phyloP scores from a whole-genome alignment of 2,329 filamentous ascomycete species.

The Fusarium chlamydosporum region DNA sequence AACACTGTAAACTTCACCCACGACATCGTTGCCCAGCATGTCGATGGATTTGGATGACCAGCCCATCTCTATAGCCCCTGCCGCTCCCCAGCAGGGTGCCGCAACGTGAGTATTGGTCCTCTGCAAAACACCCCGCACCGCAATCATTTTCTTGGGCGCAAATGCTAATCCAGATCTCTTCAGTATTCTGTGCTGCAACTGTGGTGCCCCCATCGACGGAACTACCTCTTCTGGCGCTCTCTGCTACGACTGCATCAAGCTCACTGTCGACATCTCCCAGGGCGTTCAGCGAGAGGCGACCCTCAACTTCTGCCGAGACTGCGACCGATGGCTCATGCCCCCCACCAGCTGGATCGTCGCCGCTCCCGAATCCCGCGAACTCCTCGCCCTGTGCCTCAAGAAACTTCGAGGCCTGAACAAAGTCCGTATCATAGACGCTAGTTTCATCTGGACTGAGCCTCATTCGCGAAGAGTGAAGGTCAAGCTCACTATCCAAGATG shows the following conservation, averaged over 20 bases:
- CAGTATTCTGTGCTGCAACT: constrained; percentile 94
- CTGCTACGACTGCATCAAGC: constrained; percentile 95
- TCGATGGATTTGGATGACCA: constrained; percentile 63
- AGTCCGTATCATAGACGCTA: constrained; percentile 94
- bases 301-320: constrained; percentile 92
- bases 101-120: constrained; percentile 57
- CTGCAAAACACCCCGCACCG: constrained; percentile 34
- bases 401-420: constrained; percentile 89
- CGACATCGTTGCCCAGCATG: constrained; percentile 51
- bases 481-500: constrained; percentile 91
- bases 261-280: constrained; percentile 91
- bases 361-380: constrained; percentile 87
- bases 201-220: constrained; percentile 94
- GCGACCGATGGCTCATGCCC: constrained; percentile 92
- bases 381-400: constrained; percentile 90
- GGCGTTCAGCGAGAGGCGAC: constrained; percentile 92
- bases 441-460: constrained; percentile 98
- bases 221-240: constrained; percentile 87
- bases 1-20: constrained; percentile 27
- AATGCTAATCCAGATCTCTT: constrained; percentile 19
- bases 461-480: constrained; percentile 93
- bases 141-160: constrained; percentile 21
- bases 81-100: constrained; percentile 53
- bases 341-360: constrained; percentile 90
- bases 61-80: constrained; percentile 57